Conservation (phyloP, 2,329 filamentous ascomycete genomes). For the Fusarium anguioides region DNA sequence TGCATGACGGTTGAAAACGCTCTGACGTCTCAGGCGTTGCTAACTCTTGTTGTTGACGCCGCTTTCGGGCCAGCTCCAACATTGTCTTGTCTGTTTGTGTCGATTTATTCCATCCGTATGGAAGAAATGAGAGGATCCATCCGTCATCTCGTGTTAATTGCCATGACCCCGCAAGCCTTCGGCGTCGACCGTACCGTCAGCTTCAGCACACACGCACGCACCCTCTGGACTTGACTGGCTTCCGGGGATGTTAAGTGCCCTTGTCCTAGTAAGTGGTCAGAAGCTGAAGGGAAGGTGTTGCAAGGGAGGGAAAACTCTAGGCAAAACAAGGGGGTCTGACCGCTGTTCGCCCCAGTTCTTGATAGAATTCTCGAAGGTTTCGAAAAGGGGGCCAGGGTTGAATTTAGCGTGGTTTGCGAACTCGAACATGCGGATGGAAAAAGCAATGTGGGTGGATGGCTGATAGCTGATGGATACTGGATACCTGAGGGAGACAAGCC, state of each 20-base stretch:
- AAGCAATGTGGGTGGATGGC: constrained; percentile 8
- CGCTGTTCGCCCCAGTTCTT: constrained; percentile 46
- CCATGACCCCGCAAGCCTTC: constrained; percentile 43
- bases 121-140: constrained; percentile 47
- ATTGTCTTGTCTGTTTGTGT: background rate
- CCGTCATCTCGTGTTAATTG: constrained; percentile 48
- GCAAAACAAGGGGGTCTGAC: constrained; percentile 42
- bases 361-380: constrained; percentile 48
- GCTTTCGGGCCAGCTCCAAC: constrained; percentile 14
- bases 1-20: constrained; percentile 32
- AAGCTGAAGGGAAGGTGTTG: constrained; percentile 30
- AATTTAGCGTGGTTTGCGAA: constrained; percentile 38
- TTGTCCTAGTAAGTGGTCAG: constrained; percentile 31
- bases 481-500: background rate
- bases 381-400: constrained; percentile 46
- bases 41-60: constrained; percentile 1
- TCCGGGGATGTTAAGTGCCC: constrained; percentile 32
- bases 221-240: constrained; percentile 13
- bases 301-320: constrained; percentile 27
- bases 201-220: constrained; percentile 17
- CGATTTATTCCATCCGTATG: constrained; percentile 11
- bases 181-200: constrained; percentile 40
- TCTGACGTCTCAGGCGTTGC: constrained; percentile 5
- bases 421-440: constrained; percentile 34
- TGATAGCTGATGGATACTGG: background rate